Evolutionary conservation across 108 stramenopile genomes (phyloP), one percentile per base, ranked within the genome.

Genomic region (Ochromonas danica): DNA sequence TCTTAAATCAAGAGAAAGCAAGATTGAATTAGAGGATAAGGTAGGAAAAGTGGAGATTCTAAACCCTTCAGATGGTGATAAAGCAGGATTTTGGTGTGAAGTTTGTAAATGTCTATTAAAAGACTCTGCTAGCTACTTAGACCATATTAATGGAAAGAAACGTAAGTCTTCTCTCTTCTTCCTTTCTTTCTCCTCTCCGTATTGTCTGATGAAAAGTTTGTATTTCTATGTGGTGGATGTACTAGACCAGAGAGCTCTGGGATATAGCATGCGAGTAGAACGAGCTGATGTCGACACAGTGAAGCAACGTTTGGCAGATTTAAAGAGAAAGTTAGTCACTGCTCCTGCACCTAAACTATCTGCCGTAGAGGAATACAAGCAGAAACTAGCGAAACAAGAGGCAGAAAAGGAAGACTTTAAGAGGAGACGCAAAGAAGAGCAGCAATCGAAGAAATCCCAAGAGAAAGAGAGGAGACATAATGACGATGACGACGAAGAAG

Each of bases 101-200:
- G 94, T 95, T 1, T 98, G 97, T 84, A 94, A 95, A 79, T 96
- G 95, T 75, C 91, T 93, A 77, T 65, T 98, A 57, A 94, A 93
- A 78, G 97, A 98, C 81, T 91, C 91, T 27, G 84, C 90, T 39
- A 91, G 93, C 38, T 98, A 98, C 71, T 80, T 98, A 40, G 97
- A 96, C 88, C 97, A 98, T 81, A 93, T 96, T 75, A 94, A 94
- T 81, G 93, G 97, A 57, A 91, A 91, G 79, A 98, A 97, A 75
- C 97, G 72, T 75, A 75, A 28, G 72, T 42, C 22, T 22, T 10
- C 14, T 22, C 40, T 38, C 33, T 10, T 40, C 51, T 57, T 57
- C 17, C 22, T 10, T 10, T 57, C 51, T 57, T 57, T n/a, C n/a
- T n/a, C n/a, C n/a, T n/a, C n/a, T n/a, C n/a, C n/a, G n/a, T n/a